Evolutionary conservation across 2,329 filamentous ascomycete species (phyloP), one percentile per base, ranked within the genome.

Genomic region (Colletotrichum cereale): DNA sequence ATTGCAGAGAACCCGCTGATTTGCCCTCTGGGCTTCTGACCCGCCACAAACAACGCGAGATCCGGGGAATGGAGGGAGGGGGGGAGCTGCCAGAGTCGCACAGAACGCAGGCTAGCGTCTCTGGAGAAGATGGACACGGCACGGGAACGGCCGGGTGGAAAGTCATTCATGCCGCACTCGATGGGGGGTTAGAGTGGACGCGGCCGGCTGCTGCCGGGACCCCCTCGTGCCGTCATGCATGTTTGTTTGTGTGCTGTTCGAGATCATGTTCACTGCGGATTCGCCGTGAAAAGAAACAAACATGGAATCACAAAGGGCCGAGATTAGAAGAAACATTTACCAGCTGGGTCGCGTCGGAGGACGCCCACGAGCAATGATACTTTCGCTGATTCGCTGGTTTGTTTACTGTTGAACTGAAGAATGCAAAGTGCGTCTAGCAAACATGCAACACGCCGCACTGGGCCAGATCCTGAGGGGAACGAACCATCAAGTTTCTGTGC

Each of bases 371-470:
- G 29, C 34, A 26, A 48, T 29, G 36, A 53, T 40, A 50, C 38
- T 31, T 7, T 1, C 21, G 6, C n/a, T n/a, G 42, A 40, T 16
- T 26, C 26, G 18, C n/a, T n/a, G n/a, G n/a, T n/a, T n/a, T n/a
- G n/a, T n/a, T 40, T 48, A 29, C 53, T 29, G 56, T 42, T 48
- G 40, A 67, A 31, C 66, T 40, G 48, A 11, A 36, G 36, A 47
- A 48, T 48, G 29, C 58, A 14, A 24, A 24, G 31, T 26, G 42
- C 14, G 26, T 31, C 29, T 7, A 31, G 34, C 47, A 62, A 52
- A 40, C 47, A 62, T 62, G 60, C 47, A 52, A 16, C n/a, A 18
- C 16, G 44, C 44, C 21, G 10, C n/a, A 40, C 11, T 10, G 18
- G 56, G 26, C 40, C 26, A 48, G 56, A 34, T 36, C 29, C 56